Evolutionary conservation across 768 basidiomycete species (phyloP).

Genomic region (Candolleomyces aberdarensis): DNA sequence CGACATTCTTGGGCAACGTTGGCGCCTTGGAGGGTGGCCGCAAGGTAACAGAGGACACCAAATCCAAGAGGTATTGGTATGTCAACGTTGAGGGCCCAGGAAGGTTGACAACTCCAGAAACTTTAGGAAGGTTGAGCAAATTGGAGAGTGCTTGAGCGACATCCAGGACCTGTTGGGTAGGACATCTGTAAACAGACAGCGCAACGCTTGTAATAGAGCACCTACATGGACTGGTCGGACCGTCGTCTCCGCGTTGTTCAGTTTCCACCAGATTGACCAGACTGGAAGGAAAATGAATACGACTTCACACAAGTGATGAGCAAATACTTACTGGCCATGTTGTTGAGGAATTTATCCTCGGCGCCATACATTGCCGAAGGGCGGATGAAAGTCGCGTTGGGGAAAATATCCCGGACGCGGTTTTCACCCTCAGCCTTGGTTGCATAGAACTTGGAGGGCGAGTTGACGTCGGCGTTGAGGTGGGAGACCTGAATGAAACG

Average conservation of each 20-base stretch:
- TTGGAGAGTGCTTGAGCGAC: constrained; percentile 91
- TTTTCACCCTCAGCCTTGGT: constrained; percentile 91
- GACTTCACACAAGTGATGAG: constrained; percentile 4
- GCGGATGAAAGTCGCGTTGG: constrained; percentile 82
- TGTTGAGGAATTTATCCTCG: constrained; percentile 92
- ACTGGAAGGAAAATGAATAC: constrained; percentile 39
- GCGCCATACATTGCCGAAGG: constrained; percentile 88
- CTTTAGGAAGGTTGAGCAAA: constrained; percentile 58
- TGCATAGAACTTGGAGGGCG: constrained; percentile 80
- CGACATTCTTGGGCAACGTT: constrained; percentile 71
- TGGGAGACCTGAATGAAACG: constrained; percentile 95
- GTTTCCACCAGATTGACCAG: constrained; percentile 91
- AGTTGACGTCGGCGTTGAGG: constrained; percentile 80
- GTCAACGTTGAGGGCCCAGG: constrained; percentile 89
- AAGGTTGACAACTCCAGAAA: constrained; percentile 70
- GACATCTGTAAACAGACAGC: constrained; percentile 13
- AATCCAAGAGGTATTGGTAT: constrained; percentile 73
- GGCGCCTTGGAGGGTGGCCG: constrained; percentile 70
- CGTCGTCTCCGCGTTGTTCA: constrained; percentile 85
- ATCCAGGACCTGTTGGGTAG: constrained; percentile 68
- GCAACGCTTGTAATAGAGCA: constrained; percentile 14
- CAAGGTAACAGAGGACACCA: constrained; percentile 80
- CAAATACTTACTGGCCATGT: constrained; percentile 72
- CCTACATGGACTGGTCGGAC: constrained; percentile 90
- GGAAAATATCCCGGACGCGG: constrained; percentile 79